Base-by-base conservation (phyloP, 2,329 filamentous ascomycete genomes). In the Nectriaceae sp. region DNA sequence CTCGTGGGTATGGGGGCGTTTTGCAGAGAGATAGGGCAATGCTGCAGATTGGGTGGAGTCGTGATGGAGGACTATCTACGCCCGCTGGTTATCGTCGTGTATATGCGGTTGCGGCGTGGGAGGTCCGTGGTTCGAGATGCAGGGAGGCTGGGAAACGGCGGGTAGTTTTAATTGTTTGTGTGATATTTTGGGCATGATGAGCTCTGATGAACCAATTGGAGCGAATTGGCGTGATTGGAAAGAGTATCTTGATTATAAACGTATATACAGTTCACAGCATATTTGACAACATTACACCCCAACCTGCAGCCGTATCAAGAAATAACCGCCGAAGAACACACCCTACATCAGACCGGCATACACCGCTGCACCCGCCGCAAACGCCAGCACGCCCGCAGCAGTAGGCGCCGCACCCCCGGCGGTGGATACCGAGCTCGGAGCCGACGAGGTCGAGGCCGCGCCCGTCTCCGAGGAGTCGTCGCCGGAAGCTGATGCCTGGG, bases 291-390 rank as follows among this genome's bases (percentile, higher is more conserved):
- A n/a, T n/a, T n/a, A n/a, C n/a, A n/a, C n/a, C n/a, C n/a, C n/a
- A n/a, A n/a, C n/a, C n/a, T n/a, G n/a, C n/a, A n/a, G n/a, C 26
- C 10, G 11, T 24, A 31, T 8, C 26, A 31, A 31, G 15, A 15
- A 31, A 31, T 8, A 31, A 31, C n/a, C n/a, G n/a, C n/a, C n/a
- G 26, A 31, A 31, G 15, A 31, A 31, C 8, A 15, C 10, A 10
- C 26, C 40, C 43, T 59, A 68, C 37, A 66, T 26, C 35, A 68
- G 46, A 21, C 60, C 65, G 40, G 56, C 51, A 38, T 57, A 62
- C 41, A 61, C 64, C 18, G 56, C 65, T 33, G 62, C 59, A 35
- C 64, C 65, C 38, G 62, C 65, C 38, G 65, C 54, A 4, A 52
- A 46, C 10, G 52, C 64, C 16, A 67, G 43, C 20, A 62, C 44